Evolutionary conservation across 2,329 filamentous ascomycete species (phyloP).

Genomic region (Cryphonectria japonica): DNA sequence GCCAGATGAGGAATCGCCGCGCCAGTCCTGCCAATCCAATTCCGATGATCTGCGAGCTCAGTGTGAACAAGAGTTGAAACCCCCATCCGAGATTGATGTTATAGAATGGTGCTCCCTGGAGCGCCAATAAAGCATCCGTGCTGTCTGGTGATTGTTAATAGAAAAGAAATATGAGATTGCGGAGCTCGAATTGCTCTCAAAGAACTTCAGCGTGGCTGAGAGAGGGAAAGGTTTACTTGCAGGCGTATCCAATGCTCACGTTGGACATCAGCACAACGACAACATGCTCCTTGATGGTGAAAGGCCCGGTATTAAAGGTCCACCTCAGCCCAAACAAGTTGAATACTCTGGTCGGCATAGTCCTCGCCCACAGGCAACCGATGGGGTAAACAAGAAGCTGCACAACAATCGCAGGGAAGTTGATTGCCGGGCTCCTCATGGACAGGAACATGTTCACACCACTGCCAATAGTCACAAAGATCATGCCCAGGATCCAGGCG

Average conservation of each 20-base stretch:
- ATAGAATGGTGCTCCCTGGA: slow-evolving; percentile 47
- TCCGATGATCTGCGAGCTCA: slow-evolving; percentile 57
- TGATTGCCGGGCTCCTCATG: slow-evolving; percentile 41
- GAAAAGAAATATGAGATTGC: neutral
- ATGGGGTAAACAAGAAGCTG: slow-evolving; percentile 48
- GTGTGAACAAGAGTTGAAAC: slow-evolving; percentile 51
- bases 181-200: no score
- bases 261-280: slow-evolving; percentile 51
- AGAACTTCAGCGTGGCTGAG: neutral
- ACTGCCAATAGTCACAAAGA: slow-evolving; percentile 48
- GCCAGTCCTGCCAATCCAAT: slow-evolving; percentile 56
- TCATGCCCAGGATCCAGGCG: slow-evolving; percentile 49
- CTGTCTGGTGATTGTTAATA: slow-evolving; percentile 37
- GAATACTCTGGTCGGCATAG: slow-evolving; percentile 46
- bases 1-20: slow-evolving; percentile 51
- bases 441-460: slow-evolving; percentile 44
- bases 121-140: slow-evolving; percentile 45
- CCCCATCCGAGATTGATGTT: slow-evolving; percentile 50
- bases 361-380: slow-evolving; percentile 48
- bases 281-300: slow-evolving; percentile 52
- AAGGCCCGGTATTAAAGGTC: slow-evolving; percentile 49
- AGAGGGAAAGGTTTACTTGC: neutral
- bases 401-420: slow-evolving; percentile 44
- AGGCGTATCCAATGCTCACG: slow-evolving; percentile 37
- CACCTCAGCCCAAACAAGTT: slow-evolving; percentile 47